Conservation (phyloP, 2,329 filamentous ascomycete genomes). For the Davidsoniella virescens region DNA sequence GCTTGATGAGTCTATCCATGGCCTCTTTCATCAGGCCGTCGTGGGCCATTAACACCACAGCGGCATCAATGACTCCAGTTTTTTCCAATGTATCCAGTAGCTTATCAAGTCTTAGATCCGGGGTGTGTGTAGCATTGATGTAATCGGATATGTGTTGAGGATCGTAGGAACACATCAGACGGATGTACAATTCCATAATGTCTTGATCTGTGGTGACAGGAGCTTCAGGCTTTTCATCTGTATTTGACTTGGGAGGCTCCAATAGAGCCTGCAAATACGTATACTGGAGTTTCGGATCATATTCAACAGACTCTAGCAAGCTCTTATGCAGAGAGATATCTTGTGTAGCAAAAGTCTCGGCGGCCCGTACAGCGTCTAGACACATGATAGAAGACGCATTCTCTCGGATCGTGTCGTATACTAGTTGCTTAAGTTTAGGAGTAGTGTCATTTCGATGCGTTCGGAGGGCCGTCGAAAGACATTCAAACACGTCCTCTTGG, state of each 20-base stretch:
- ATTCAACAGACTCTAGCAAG: conserved; percentile 39
- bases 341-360: conserved; percentile 46
- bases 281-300: conserved; percentile 51
- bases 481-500: conserved; percentile 58
- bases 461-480: conserved; percentile 59
- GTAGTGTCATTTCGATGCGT: conserved; percentile 40
- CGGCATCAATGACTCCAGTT: conserved; percentile 80
- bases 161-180: conserved; percentile 79
- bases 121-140: conserved; percentile 56
- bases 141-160: conserved; percentile 73
- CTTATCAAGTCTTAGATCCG: conserved; percentile 62
- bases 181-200: conserved; percentile 71
- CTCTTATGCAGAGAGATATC: conserved; percentile 50
- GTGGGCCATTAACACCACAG: conserved; percentile 74
- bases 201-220: conserved; percentile 30
- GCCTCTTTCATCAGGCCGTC: conserved; percentile 72
- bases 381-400: conserved; percentile 51
- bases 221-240: conserved; percentile 18
- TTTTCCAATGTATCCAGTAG: conserved; percentile 79
- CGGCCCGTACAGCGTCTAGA: conserved; percentile 49
- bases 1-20: conserved; percentile 69
- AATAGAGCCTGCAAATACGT: conserved; percentile 62
- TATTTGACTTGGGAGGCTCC: conserved; percentile 31
- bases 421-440: conserved; percentile 54
- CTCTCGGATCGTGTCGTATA: conserved; percentile 48